Evolutionary conservation across 129 eudicot species (phyloP).

Genomic region (Sambucus nigra): DNA sequence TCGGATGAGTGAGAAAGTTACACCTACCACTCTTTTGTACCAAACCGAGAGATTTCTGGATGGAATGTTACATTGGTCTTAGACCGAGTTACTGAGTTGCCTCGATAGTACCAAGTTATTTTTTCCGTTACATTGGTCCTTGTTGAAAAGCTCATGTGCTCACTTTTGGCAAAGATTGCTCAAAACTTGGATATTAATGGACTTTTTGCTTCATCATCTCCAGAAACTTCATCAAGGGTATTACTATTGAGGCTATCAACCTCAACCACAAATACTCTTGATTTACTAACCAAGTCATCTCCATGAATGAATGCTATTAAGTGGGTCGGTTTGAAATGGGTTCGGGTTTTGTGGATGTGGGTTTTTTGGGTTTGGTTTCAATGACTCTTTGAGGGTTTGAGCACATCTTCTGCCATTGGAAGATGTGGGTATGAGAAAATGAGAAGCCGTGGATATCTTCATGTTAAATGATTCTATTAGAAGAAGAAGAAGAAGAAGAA

Average conservation of each 20-base stretch:
- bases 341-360: too few species aligned
- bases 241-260: constrained; percentile 8
- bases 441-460: too few species aligned
- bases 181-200: constrained; percentile 39
- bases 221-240: constrained; percentile 17
- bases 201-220: constrained; percentile 33
- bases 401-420: too few species aligned
- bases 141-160: constrained; percentile 37
- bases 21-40: constrained; percentile 33
- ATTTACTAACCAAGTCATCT: constrained; percentile 6
- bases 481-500: too few species aligned
- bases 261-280: constrained; percentile 12
- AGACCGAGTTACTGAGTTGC: constrained; percentile 35
- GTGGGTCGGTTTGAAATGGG: too few species aligned
- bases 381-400: too few species aligned
- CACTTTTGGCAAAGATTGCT: constrained; percentile 55
- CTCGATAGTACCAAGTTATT: constrained; percentile 41
- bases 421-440: too few species aligned
- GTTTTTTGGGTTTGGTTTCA: too few species aligned
- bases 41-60: constrained; percentile 45
- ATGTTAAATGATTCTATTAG: too few species aligned
- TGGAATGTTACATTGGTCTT: constrained; percentile 60
- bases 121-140: constrained; percentile 64
- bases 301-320: constrained; percentile 24
- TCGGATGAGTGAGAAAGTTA: constrained; percentile 49